Evolutionary conservation across 768 basidiomycete genomes (phyloP).

Genomic region (Agrocybe chaxingu): DNA sequence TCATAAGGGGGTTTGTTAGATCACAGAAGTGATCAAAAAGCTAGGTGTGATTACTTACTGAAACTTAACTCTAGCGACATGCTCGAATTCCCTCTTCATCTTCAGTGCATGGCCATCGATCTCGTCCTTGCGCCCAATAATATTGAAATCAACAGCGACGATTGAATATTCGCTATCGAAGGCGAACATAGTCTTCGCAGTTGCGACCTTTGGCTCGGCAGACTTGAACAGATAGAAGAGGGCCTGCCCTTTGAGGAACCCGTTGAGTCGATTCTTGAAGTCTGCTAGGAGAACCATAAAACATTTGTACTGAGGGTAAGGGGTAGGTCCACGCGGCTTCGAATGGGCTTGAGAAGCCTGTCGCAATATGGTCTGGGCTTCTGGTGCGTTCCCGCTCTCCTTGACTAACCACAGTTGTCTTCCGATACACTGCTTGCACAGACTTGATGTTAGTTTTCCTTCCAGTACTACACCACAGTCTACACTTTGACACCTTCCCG

Average conservation of each 20-base stretch:
- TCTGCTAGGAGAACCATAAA: constrained; percentile 21
- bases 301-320: constrained; percentile 33
- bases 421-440: constrained; percentile 27
- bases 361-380: no score
- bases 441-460: constrained; percentile 4
- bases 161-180: constrained; percentile 52
- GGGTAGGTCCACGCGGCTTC: constrained; percentile 21
- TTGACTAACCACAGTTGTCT: constrained; percentile 16
- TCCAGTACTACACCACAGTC: constrained; percentile 20
- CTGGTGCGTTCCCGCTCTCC: not conserved
- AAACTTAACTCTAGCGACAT: constrained; percentile 33
- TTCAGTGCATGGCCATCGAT: constrained; percentile 24
- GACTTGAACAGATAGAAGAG: constrained; percentile 28
- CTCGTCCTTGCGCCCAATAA: constrained; percentile 28
- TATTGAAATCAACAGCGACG: constrained; percentile 37
- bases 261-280: constrained; percentile 15
- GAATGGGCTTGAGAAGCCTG: not conserved
- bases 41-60: constrained; percentile 18
- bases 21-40: not conserved
- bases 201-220: constrained; percentile 4
- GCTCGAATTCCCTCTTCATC: constrained; percentile 32
- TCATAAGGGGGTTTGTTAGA: not conserved
- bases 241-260: constrained; percentile 34
- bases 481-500: constrained; percentile 21
- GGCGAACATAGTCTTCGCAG: constrained; percentile 29